Evolutionary conservation across 495 filamentous ascomycete species (phyloP), one percentile per base, ranked within the genome.

Genomic region (Penicillium maclennaniae): DNA sequence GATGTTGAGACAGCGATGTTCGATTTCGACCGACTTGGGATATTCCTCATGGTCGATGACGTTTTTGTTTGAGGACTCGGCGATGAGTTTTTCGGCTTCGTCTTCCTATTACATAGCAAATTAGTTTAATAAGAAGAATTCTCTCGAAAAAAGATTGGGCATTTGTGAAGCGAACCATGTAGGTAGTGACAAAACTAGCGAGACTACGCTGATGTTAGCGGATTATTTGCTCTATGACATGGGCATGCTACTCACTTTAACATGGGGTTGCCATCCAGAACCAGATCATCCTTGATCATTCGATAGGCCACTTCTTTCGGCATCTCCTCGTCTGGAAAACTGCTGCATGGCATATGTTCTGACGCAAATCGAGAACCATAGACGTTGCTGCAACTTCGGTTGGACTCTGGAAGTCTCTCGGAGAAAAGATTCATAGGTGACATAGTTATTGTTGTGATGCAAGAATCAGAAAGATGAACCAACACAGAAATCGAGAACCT

Each of bases 31-130:
- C 7, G 81, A 84, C 65, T 89, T 87, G 4, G 89, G 89, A 66
- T 92, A 92, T 71, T 95, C 88, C 70, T 92, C 89, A 69, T 92
- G 92, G 68, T 91, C 87, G 71, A 87, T 88, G 77, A 95, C 91
- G 75, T 95, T 95, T 72, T 95, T 95, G 65, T 86, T 81, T 60
- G 92, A 84, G 58, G 84, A 82, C 60, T 93, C 89, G 66, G 83
- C 75, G 87, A 95, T 93, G 66, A 95, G 82, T 69, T 89, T 88
- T 72, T 93, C 87, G 21, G 84, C 89, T 74, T 95, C 89, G 49
- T 92, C 87, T 71, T 95, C 89, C 85, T 86, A 46, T 31, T 31
- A 31, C 1, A 3, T 31, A 31, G 27, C 4, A 1, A 3, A 31
- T 31, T 2, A 12, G 7, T 31, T 31, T 6, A 31, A n/a, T n/a